Evolutionary conservation across 441 rosid species (phyloP).

Genomic region (Populus hybrid): DNA sequence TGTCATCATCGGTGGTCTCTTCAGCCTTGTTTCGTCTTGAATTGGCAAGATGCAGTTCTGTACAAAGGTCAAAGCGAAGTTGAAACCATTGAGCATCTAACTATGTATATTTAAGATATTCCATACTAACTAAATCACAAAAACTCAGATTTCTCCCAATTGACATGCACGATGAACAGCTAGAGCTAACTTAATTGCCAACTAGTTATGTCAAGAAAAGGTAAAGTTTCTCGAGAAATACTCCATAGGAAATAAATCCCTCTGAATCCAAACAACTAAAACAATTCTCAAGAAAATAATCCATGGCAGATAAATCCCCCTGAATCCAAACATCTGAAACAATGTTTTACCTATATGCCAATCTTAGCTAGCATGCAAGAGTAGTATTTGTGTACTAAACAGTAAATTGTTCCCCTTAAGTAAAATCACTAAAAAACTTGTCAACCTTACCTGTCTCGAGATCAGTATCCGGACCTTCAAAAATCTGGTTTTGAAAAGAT

Average conservation of each 20-base stretch:
- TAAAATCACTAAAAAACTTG: background rate
- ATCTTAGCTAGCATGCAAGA: background rate
- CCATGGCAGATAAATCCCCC: background rate
- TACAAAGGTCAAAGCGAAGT: slow-evolving; percentile 18
- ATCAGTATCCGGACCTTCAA: slow-evolving; percentile 98
- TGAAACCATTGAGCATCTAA: background rate
- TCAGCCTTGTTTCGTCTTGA: slow-evolving; percentile 66
- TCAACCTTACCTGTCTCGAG: slow-evolving; percentile 72
- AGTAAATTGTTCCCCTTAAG: background rate
- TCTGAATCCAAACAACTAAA: background rate
- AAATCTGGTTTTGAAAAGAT: slow-evolving; percentile 79
- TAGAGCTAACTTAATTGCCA: background rate
- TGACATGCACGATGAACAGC: background rate
- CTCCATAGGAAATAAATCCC: background rate
- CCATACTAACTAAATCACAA: background rate
- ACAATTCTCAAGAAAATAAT: background rate
- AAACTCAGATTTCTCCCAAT: background rate
- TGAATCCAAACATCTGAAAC: background rate
- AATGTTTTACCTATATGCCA: background rate
- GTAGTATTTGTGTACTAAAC: background rate
- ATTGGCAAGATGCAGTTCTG: slow-evolving; percentile 82
- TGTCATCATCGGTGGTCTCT: slow-evolving; percentile 61
- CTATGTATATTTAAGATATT: background rate
- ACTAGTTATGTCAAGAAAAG: background rate
- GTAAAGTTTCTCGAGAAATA: background rate